A percentile compares a stretch with the other conserved stretches of the same genome.
phyloP scores from a whole-genome alignment of 2,329 filamentous ascomycete species.

The Lachnellula suecica region DNA sequence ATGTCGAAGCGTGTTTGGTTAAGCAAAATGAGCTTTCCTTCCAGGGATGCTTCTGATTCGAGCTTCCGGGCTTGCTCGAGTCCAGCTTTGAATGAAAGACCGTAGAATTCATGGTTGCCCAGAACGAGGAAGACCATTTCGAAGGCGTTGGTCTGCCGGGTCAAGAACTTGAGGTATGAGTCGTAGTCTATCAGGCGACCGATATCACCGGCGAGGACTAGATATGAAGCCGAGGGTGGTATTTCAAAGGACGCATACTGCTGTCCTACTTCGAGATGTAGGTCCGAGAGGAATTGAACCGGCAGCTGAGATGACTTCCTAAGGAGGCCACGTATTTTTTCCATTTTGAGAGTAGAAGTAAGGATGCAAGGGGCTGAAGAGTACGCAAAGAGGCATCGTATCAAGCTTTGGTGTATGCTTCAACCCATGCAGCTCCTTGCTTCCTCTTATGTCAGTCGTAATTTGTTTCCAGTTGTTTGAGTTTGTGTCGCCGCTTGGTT shows the following conservation, averaged over 20 bases:
- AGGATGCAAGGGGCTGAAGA: not conserved
- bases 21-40: conserved; percentile 37
- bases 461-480: no score
- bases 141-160: conserved; percentile 36
- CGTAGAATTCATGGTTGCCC: conserved; percentile 45
- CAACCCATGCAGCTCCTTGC: not conserved
- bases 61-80: conserved; percentile 9
- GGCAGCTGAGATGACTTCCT: conserved; percentile 1
- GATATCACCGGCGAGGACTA: conserved; percentile 50
- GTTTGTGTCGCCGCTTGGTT: no score
- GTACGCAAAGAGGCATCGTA: not conserved
- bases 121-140: conserved; percentile 42
- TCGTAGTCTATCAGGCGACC: conserved; percentile 41
- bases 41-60: conserved; percentile 4
- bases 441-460: no score
- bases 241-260: conserved; percentile 42
- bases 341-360: not conserved
- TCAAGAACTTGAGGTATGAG: not conserved
- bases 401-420: not conserved
- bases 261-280: conserved; percentile 42
- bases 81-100: conserved; percentile 18
- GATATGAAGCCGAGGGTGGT: conserved; percentile 38
- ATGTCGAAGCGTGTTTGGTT: conserved; percentile 40
- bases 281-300: conserved; percentile 33
- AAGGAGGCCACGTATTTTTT: conserved; percentile 4